Base-by-base conservation (phyloP, 176 grass and related monocot species). In the Bonia amplexicaulis region DNA sequence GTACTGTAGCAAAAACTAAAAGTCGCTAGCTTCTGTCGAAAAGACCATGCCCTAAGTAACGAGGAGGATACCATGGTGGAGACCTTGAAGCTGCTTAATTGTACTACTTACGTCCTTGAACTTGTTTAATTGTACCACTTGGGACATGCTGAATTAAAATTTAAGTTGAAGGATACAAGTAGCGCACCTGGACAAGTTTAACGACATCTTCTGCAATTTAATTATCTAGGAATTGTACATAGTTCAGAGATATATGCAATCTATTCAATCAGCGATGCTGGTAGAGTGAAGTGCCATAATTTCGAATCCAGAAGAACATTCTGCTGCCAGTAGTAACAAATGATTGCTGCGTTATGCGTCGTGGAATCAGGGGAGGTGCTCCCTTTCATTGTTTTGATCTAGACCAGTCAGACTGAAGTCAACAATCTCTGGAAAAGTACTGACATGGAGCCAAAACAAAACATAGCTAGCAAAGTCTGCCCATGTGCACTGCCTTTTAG, bases 401-500 rank as follows among this genome's bases (percentile, higher is more conserved):
- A 58, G 49, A 82, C 61, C 13, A 27, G 41, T 40, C 71, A 87
- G 74, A 48, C 27, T 67, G 85, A 74, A 47, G 29, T 74, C 60
- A 74, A 45, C 77, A 55, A 72, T 66, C n/a, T 8, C 42, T 26
- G 35, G 31, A 48, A 87, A 81, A 87, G 69, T 33, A 55, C 83
- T 48, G 77, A 35, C 59, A 57, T 35, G 17, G 44, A 73, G 33
- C 69, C 25, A 62, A 55, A 63, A 71, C 64, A 29, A 52, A 7
- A 45, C 85, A 45, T 74, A 54, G 19, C 26, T 46, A 42, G 69
- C 49, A 76, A 82, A 74, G 78, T 60, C 39, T 39, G 22, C 59
- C 85, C 78, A 87, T 87, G 78, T 87, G 85, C 78, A 15, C 51
- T 66, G 69, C 78, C 47, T 81, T 87, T 74, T 31, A 5, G 60